phyloP scores from a whole-genome alignment of 768 basidiomycete genomes.

The Crassisporium funariophilum region DNA sequence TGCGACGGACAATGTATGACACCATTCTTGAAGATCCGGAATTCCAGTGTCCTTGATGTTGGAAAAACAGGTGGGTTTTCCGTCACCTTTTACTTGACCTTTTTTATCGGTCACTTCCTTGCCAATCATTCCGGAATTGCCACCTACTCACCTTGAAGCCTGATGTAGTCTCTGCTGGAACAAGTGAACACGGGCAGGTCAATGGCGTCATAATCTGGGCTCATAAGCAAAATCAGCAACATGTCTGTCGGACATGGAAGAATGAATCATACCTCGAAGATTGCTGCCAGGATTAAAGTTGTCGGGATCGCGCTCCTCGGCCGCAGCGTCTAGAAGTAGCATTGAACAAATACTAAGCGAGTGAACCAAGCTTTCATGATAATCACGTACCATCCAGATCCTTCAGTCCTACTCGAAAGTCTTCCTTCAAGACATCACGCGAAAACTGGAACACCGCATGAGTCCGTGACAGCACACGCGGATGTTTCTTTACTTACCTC shows the following conservation, averaged over 20 bases:
- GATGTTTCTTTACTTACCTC: constrained; percentile 39
- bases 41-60: constrained; percentile 56
- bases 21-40: constrained; percentile 60
- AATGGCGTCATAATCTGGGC: constrained; percentile 58
- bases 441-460: constrained; percentile 43
- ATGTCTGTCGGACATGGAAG: background rate
- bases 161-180: constrained; percentile 62
- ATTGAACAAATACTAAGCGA: background rate
- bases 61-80: constrained; percentile 56
- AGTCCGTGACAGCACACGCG: background rate
- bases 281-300: constrained; percentile 55
- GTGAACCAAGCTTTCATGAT: background rate
- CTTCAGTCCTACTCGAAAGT: constrained; percentile 59
- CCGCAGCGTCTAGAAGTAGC: constrained; percentile 46
- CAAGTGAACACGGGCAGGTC: constrained; percentile 65
- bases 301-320: constrained; percentile 58
- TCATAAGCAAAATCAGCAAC: background rate
- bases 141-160: constrained; percentile 45
- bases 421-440: constrained; percentile 56
- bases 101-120: background rate
- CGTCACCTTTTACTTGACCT: constrained; percentile 65
- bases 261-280: constrained; percentile 43
- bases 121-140: background rate
- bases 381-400: constrained; percentile 53
- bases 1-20: constrained; percentile 52